Evolutionary conservation across 345 rosid genomes (phyloP), one percentile per base, ranked within the genome.

Genomic region (Cardamine resedifolia): DNA sequence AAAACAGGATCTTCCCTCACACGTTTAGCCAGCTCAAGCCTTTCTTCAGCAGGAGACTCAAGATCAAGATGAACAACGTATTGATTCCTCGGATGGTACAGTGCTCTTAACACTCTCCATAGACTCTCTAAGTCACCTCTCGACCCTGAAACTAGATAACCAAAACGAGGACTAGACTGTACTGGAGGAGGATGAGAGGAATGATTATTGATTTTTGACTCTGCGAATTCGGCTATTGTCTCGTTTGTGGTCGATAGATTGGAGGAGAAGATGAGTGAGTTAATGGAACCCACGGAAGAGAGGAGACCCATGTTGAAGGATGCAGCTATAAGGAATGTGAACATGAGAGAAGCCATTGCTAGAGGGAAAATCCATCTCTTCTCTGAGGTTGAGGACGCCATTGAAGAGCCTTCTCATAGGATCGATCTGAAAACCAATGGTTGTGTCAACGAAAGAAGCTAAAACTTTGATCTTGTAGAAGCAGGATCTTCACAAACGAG

Each of bases 61-160:
- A 95, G 94, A 83, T 95, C 98, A 71, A 95, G 83, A 83, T 95
- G 99, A 76, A 95, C 84, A 47, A 90, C 85, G 73, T 95, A 92
- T 8, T 90, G 96, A 74, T 95, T 95, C 78, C 86, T 57, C 0
- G 99, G 99, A 79, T 95, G 99, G 79, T 95, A 95, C 55, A 95
- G 77, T 0, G 96, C 88, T 34, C 83, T 86, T 27, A 95, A 93
- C 47, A 94, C 88, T 68, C 99, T 88, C 99, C 99, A 95, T 26
- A 95, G 94, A 81, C 86, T 88, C 27, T 91, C 92, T 57, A 88
- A 71, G 69, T 95, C 99, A 67, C 97, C 99, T 79, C 79, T 91
- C 15, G 99, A 95, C 20, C 99, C 99, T 20, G 97, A 87, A 79
- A 95, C 83, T 81, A 95, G 79, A 77, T 95, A 95, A 8, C 94